Percentiles rank a stretch among this genome's conserved stretches.
phyloP scores from a whole-genome alignment of 2,329 filamentous ascomycete genomes.

The Teratosphaeria nubilosa region DNA sequence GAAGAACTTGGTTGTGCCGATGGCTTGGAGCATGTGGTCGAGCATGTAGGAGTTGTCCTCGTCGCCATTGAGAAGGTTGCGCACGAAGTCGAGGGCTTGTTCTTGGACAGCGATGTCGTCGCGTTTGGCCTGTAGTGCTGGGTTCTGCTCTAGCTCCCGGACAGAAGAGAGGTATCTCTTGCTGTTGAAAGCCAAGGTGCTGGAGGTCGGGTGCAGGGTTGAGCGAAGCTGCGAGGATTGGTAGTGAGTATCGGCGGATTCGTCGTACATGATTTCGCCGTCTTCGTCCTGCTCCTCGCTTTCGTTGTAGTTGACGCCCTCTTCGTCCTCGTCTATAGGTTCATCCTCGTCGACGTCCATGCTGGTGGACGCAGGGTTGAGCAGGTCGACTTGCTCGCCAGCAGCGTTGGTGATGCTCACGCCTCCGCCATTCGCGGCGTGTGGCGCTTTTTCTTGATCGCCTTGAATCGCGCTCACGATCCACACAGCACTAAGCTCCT shows the following conservation, averaged over 20 bases:
- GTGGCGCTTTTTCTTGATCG: constrained; percentile 30
- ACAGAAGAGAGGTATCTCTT: constrained; percentile 20
- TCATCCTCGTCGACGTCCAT: constrained; percentile 23
- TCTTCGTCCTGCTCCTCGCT: constrained; percentile 30
- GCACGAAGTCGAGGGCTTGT: constrained; percentile 78
- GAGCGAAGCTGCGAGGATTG: constrained; percentile 26
- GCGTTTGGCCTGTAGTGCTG: constrained; percentile 56
- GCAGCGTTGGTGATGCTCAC: constrained; percentile 45
- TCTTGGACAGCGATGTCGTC: constrained; percentile 83
- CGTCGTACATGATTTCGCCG: constrained; percentile 37
- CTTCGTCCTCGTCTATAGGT: constrained; percentile 19
- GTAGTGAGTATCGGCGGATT: constrained; percentile 25
- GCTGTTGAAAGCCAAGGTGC: constrained; percentile 13
- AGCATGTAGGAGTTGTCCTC: constrained; percentile 58
- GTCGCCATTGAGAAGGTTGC: constrained; percentile 70
- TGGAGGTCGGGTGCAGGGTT: constrained; percentile 14
- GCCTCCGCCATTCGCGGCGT: constrained; percentile 39
- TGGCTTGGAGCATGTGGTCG: constrained; percentile 65
- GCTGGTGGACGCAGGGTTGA: constrained; percentile 37
- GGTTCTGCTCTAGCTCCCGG: constrained; percentile 49
- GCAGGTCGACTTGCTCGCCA: constrained; percentile 49
- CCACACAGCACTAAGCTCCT: constrained; percentile 69
- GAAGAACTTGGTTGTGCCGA: constrained; percentile 71
- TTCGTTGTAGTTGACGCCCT: constrained; percentile 11
- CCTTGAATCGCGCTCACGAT: constrained; percentile 66